phyloP scores from a whole-genome alignment of 1,139 yeast genomes.

The Martiniozyma asiatica region DNA sequence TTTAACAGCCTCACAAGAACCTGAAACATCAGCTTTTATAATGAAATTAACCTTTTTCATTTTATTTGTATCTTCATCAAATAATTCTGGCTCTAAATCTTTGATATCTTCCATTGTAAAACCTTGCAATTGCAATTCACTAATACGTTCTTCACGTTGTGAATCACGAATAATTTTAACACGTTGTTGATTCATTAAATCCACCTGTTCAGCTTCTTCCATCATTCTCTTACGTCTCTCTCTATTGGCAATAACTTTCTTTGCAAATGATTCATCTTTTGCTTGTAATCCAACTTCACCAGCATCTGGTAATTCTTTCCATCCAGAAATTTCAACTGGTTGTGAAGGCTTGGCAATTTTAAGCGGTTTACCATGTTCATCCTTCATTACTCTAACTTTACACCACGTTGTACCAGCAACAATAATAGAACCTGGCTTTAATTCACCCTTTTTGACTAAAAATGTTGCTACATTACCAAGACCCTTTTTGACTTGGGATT shows the following conservation, averaged over 20 bases:
- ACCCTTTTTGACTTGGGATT: slow-evolving; percentile 73
- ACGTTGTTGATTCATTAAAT: slow-evolving; percentile 51
- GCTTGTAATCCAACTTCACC: slow-evolving; percentile 83
- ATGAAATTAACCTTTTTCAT: slow-evolving; percentile 45
- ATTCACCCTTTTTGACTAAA: slow-evolving; percentile 66
- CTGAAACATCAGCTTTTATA: slow-evolving; percentile 81
- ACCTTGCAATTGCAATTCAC: slow-evolving; percentile 47
- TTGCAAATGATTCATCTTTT: slow-evolving; percentile 59
- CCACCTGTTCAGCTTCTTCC: slow-evolving; percentile 56
- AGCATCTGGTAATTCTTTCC: slow-evolving; percentile 89
- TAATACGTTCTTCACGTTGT: slow-evolving; percentile 37
- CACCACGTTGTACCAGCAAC: slow-evolving; percentile 85
- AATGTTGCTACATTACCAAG: slow-evolving; percentile 82
- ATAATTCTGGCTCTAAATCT: slow-evolving; percentile 22
- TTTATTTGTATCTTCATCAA: slow-evolving; percentile 20
- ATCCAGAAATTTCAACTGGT: slow-evolving; percentile 87
- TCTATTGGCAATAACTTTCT: slow-evolving; percentile 60
- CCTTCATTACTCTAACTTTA: slow-evolving; percentile 71
- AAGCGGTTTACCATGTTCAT: slow-evolving; percentile 56
- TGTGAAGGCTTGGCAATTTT: slow-evolving; percentile 74
- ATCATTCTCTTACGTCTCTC: slow-evolving; percentile 42
- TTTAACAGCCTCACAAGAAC: slow-evolving; percentile 46
- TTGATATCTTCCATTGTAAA: slow-evolving; percentile 32
- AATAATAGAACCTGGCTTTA: slow-evolving; percentile 56
- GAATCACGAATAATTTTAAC: slow-evolving; percentile 35